Evolutionary conservation across 108 stramenopile genomes (phyloP).

Genomic region (Cylindrotheca fusiformis): DNA sequence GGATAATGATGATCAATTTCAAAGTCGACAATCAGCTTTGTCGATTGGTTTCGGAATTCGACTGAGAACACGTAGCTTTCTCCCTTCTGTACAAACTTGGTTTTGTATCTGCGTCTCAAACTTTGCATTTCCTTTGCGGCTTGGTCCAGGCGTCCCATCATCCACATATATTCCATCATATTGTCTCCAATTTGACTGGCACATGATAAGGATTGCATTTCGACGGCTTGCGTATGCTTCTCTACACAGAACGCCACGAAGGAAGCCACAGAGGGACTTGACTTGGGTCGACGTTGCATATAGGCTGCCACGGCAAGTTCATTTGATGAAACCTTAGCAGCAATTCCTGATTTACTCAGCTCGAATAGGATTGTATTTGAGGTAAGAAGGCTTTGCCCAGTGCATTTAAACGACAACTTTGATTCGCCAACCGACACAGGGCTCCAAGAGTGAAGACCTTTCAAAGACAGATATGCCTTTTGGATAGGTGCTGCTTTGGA

Average conservation of each 20-base stretch:
- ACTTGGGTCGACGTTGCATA: background rate
- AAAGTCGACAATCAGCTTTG: conserved; percentile 43
- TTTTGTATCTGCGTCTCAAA: conserved; percentile 31
- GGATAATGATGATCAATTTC: conserved; percentile 59
- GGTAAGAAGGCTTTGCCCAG: background rate
- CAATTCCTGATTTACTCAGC: background rate
- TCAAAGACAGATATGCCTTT: conserved; percentile 6
- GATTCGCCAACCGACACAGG: background rate
- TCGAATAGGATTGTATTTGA: background rate
- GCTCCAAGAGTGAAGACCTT: conserved; percentile 10
- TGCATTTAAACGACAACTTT: background rate
- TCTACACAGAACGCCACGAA: conserved; percentile 6
- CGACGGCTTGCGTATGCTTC: background rate
- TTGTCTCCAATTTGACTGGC: conserved; percentile 8
- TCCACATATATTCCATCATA: conserved; percentile 26
- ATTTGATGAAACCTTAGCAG: background rate
- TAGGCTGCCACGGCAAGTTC: background rate
- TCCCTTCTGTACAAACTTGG: conserved; percentile 7
- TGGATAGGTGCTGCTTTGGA: background rate
- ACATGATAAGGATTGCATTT: background rate
- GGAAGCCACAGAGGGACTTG: background rate
- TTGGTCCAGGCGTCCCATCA: conserved; percentile 29
- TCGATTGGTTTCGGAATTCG: conserved; percentile 30
- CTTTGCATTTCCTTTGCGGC: conserved; percentile 30
- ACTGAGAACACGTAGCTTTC: conserved; percentile 29